Conservation (phyloP, 2,329 filamentous ascomycete genomes). For the Tolypocladium tropicale region DNA sequence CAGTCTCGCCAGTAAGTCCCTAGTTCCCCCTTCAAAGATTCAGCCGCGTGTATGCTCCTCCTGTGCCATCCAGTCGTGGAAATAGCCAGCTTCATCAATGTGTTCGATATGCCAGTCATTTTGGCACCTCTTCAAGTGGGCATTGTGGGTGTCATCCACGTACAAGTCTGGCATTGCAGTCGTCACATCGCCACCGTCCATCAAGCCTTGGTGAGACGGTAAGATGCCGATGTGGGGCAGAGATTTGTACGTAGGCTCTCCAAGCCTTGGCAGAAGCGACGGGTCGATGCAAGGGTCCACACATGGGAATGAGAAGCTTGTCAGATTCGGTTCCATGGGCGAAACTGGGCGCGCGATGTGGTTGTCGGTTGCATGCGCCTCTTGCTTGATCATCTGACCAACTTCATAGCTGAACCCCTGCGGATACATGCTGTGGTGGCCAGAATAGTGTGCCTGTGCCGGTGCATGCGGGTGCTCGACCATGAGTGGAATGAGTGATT, state of each 20-base stretch:
- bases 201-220: neutral
- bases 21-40: neutral
- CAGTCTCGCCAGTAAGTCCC: neutral
- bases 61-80: constrained; percentile 20
- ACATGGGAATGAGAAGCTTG: neutral
- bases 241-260: neutral
- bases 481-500: neutral
- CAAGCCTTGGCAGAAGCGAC: constrained; percentile 1
- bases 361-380: neutral
- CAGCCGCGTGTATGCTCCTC: neutral
- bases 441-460: neutral
- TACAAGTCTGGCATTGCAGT: constrained; percentile 7
- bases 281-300: constrained; percentile 6
- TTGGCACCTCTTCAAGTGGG: constrained; percentile 20
- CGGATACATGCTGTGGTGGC: neutral
- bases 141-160: constrained; percentile 10
- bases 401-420: neutral
- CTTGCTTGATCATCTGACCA: neutral
- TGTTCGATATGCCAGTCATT: constrained; percentile 25
- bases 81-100: constrained; percentile 18
- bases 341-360: neutral
- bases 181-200: neutral
- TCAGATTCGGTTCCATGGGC: neutral
- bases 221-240: neutral
- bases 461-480: neutral